These are phyloP conservation scores for Emiliania huxleyi DNA, from an alignment of 78 protist genomes.

Conservation along the genomic window DNA sequence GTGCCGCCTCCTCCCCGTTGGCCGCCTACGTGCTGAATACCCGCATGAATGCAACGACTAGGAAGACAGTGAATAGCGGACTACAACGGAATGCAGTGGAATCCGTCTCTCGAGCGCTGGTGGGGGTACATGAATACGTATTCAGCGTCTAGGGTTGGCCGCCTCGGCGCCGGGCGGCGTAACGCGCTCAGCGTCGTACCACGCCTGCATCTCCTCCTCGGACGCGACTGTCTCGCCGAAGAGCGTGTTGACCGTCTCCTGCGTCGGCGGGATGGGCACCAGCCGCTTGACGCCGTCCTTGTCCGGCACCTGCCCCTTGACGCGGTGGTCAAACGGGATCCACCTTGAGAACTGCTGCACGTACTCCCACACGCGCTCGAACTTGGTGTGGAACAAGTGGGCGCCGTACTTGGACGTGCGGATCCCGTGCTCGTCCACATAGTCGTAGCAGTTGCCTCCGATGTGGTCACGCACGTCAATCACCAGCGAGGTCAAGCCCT, in stretches of 20 bases:
- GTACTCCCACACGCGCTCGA: constrained; percentile 46
- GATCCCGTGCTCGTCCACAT: constrained; percentile 9
- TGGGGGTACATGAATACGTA: too few species aligned
- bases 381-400: constrained; percentile 61
- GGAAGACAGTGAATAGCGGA: too few species aligned
- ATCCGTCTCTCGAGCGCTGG: too few species aligned
- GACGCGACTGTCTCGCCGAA: constrained; percentile 9
- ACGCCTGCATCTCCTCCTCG: constrained; percentile 38
- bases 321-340: constrained; percentile 45
- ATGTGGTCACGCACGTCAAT: constrained; percentile 53
- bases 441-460: constrained; percentile 61
- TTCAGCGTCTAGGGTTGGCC: too few species aligned
- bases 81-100: too few species aligned
- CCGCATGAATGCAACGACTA: too few species aligned
- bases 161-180: constrained; percentile 6
- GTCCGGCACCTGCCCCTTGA: constrained; percentile 36
- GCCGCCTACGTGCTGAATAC: too few species aligned
- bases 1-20: constrained; percentile 31
- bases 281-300: constrained; percentile 36
- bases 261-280: constrained; percentile 48
- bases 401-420: constrained; percentile 46
- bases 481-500: constrained; percentile 27
- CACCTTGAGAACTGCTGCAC: background rate
- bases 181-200: constrained; percentile 38
- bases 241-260: background rate